phyloP scores from a whole-genome alignment of 116 monocot species.

The Posidonia oceanica region DNA sequence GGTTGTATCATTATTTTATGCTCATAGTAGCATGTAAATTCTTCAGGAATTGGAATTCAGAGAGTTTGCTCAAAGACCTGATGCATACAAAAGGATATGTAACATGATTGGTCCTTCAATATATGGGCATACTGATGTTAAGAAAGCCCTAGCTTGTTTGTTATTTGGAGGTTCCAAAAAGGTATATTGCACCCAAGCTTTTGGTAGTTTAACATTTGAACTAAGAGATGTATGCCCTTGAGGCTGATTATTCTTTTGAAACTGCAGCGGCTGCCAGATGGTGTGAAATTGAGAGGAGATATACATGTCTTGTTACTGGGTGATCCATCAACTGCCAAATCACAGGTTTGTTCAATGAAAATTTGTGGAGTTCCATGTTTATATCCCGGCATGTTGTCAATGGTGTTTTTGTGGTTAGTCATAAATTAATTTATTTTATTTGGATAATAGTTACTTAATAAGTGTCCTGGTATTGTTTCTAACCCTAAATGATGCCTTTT shows the following conservation, averaged over 20 bases:
- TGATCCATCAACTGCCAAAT: slow-evolving; percentile 99
- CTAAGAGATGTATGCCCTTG: not conserved
- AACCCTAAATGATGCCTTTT: too few relatives aligned
- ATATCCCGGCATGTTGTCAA: too few relatives aligned
- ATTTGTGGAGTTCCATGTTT: too few relatives aligned
- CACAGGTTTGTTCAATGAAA: slow-evolving; percentile 51
- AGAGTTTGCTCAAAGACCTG: slow-evolving; percentile 90
- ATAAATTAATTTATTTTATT: too few relatives aligned
- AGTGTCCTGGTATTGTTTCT: too few relatives aligned
- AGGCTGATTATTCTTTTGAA: not conserved
- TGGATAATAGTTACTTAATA: too few relatives aligned
- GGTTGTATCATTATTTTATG: not conserved
- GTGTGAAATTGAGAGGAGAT: slow-evolving; percentile 85
- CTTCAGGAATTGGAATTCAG: slow-evolving; percentile 73
- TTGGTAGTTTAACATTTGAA: not conserved
- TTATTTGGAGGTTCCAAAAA: slow-evolving; percentile 94
- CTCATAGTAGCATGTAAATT: not conserved
- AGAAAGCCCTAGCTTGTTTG: slow-evolving; percentile 90
- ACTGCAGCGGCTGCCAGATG: slow-evolving; percentile 81
- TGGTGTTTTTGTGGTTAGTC: too few relatives aligned
- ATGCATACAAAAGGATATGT: slow-evolving; percentile 80
- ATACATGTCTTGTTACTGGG: slow-evolving; percentile 87
- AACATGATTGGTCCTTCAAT: slow-evolving; percentile 91
- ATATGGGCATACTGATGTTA: slow-evolving; percentile 95
- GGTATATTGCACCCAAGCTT: slow-evolving; percentile 22